Base-by-base conservation (phyloP, 352 stramenopile genomes). In the Phytopythium litorale region DNA sequence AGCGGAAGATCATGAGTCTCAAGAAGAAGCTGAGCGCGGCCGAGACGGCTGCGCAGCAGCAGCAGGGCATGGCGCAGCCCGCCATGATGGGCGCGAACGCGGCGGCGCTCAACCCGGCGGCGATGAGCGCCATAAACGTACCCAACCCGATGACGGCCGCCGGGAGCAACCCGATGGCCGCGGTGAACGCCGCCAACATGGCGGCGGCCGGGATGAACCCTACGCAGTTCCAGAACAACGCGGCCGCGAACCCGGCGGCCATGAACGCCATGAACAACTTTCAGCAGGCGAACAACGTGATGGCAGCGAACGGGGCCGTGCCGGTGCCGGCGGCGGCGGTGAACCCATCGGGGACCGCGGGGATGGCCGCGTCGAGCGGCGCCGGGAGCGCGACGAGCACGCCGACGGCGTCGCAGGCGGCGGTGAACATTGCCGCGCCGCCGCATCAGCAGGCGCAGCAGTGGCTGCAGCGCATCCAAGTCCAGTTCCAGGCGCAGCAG, bases 401-500 rank as follows among this genome's bases (percentile, higher is more conserved):
- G 42, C 56, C 68, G 9, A 57, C 68, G 46, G 28, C 67, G 51
- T 66, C 53, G 11, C 30, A 70, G 2, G 51, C 68, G 8, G 25
- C 72, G 12, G 62, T 67, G 13, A 75, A 58, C 23, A 72, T 81
- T 18, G 53, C 70, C 18, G 84, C 60, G 28, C 64, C 67, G 32
- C 79, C 82, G 23, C 81, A 89, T 48, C 81, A 91, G 33, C 81
- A 91, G 49, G 79, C 81, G 15, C 85, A 94, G 62, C 85, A 94
- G 62, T 88, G 75, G 75, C 64, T 94, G n/a, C 80, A 92, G 55
- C 81, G 82, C 6, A 82, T 94, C 12, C 85, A 92, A 55, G 81
- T 88, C 28, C 85, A 92, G 60, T 94, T 91, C 60, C 84, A 91
- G 43, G 83, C 79, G 0, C 85, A 94, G 54, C 79, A 91, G 38